Conservation (phyloP, 768 basidiomycete species). For the Dioszegia hungarica region DNA sequence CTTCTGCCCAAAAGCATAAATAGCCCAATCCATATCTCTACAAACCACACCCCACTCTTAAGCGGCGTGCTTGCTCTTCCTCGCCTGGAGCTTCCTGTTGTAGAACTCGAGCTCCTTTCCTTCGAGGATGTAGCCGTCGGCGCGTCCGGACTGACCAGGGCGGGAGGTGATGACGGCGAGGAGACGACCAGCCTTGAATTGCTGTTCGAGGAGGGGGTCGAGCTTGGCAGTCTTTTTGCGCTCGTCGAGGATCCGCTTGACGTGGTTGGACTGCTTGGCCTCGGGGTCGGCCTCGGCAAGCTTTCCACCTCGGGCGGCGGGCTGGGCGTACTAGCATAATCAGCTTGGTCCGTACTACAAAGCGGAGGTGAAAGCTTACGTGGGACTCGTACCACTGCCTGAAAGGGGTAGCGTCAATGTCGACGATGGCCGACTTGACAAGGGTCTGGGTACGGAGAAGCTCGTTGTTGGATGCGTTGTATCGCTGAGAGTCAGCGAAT, state of each 20-base stretch:
- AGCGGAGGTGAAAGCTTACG: conserved; percentile 59
- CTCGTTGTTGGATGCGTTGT: conserved; percentile 99
- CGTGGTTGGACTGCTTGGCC: conserved; percentile 80
- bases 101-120: conserved; percentile 99
- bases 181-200: conserved; percentile 91
- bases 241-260: conserved; percentile 77
- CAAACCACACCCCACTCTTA: conserved; percentile 15
- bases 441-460: conserved; percentile 99
- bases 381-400: conserved; percentile 99
- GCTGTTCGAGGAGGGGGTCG: conserved; percentile 79
- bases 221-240: conserved; percentile 93
- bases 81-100: conserved; percentile 82
- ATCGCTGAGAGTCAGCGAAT: conserved; percentile 58
- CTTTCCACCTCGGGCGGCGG: conserved; percentile 76
- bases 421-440: conserved; percentile 93
- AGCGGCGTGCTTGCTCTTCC: conserved; percentile 88
- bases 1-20: no score
- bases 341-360: background rate
- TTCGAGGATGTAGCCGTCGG: conserved; percentile 95
- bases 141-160: conserved; percentile 93
- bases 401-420: conserved; percentile 97
- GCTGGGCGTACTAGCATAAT: conserved; percentile 74
- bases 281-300: conserved; percentile 54
- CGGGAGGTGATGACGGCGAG: conserved; percentile 90
- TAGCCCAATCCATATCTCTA: conserved; percentile 11